Base-by-base conservation (phyloP, 257 asterid species). In the Catharanthus roseus region DNA sequence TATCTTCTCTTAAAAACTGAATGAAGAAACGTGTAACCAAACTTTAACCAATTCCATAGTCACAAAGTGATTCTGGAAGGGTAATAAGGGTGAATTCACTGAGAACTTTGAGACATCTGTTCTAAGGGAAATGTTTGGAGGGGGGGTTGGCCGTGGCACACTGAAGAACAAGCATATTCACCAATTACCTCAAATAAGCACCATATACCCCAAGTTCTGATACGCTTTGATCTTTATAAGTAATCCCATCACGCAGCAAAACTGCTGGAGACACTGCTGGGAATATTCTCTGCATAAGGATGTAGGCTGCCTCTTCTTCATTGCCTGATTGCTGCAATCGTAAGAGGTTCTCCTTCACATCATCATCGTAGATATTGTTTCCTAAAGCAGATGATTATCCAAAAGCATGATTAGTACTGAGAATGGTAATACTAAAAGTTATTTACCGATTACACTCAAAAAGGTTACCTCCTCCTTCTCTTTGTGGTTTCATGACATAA, bases 391-490 rank as follows among this genome's bases (percentile, higher is more conserved):
- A 71, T 62, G 69, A 34, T 29, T 38, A 49, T 67, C 75, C 33
- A 51, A 21, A 28, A 61, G 70, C 41, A 45, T 45, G 33, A 13
- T 7, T 42, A 67, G 56, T 23, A 62, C 44, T 10, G 19, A 10
- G 19, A 72, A 31, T 49, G 38, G n/a, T 56, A 21, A 33, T 56
- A 72, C 23, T 10, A 34, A 76, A 28, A 12, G 36, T 49, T 62
- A 55, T 67, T 73, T 33, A 42, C 7, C 4, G 19, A 54, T 55
- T 69, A 62, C 2, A 63, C 51, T 19, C 65, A 26, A 34, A 74
- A 78, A 44, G 65, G 8, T 73, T 74, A 93, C 99, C 99, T 89
- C 99, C 99, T 80, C 99, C 99, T 87, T 93, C 98, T 84, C 99
- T 85, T 75, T 91, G 99, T 64, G 99, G 99, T 79, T 91, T 93